phyloP scores from a whole-genome alignment of 2,329 filamentous ascomycete genomes.

The Saccharata proteae region DNA sequence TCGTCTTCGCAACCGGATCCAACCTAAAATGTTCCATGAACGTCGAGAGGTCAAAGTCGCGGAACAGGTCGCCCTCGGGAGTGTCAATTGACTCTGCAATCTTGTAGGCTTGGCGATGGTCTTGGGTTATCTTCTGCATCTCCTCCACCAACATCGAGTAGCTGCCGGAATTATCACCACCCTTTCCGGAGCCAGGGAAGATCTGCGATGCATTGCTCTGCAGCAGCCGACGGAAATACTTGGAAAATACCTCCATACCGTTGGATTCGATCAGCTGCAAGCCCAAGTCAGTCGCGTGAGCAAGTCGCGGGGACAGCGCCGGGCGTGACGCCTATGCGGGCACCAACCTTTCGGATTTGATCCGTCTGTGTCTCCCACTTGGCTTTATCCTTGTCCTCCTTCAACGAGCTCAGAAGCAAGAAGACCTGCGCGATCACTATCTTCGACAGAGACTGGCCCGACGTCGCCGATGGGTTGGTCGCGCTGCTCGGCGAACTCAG shows the following conservation, averaged over 20 bases:
- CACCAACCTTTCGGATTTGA: constrained; percentile 75
- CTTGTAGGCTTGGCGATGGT: constrained; percentile 71
- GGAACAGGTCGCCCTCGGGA: constrained; percentile 83
- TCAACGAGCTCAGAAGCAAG: constrained; percentile 84
- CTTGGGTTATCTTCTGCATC: constrained; percentile 72
- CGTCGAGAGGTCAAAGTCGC: constrained; percentile 88
- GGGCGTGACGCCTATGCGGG: background rate
- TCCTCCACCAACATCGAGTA: constrained; percentile 74
- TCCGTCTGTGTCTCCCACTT: constrained; percentile 91
- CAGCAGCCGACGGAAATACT: constrained; percentile 88
- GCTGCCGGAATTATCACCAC: constrained; percentile 63
- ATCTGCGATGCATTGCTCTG: constrained; percentile 85
- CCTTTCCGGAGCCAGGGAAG: constrained; percentile 67
- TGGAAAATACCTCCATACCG: constrained; percentile 98
- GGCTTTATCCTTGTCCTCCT: constrained; percentile 85
- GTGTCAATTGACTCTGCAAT: constrained; percentile 90
- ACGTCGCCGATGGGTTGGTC: constrained; percentile 30
- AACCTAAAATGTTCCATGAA: constrained; percentile 96
- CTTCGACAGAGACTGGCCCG: constrained; percentile 54
- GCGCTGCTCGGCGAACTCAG: constrained; percentile 41
- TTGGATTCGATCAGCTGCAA: constrained; percentile 84
- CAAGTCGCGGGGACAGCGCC: background rate
- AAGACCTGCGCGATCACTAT: constrained; percentile 94
- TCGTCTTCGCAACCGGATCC: constrained; percentile 75
- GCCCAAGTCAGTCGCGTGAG: constrained; percentile 12